Evolutionary conservation across 2,329 filamentous ascomycete species (phyloP), one percentile per base, ranked within the genome.

Genomic region (Fusarium illudens): DNA sequence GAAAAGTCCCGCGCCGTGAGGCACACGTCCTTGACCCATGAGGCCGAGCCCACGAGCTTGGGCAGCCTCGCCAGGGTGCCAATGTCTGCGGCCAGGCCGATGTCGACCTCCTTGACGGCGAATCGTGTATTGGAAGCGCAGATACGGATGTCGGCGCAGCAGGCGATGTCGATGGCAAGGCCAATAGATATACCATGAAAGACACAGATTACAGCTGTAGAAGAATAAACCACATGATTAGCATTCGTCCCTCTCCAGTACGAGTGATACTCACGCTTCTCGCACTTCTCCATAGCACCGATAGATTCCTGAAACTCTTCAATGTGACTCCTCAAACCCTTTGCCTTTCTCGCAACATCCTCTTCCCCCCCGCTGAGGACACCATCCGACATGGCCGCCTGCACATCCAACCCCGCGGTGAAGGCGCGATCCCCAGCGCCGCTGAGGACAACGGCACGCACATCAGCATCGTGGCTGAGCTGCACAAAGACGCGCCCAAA

Each of bases 371-470:
- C 76, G 17, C 75, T 73, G 29, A 87, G 74, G 19, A 87, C 74
- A 1, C 83, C 79, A 32, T 84, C 83, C 71, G 87, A 74, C 12
- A 84, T 84, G 12, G 91, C 90, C 8, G 90, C 89, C 75, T 90
- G 84, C 53, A 97, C 90, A 78, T 98, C 95, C 19, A 98, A 83
- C 0, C 95, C 95, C 0, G 92, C 85, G 3, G 92, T 94, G 82
- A 97, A 98, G 29, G 93, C 94, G 70, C 89, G 87, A 44, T 93
- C 89, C 37, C 95, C 95, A 19, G 91, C 90, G 56, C 92, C 94
- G 25, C 91, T 93, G 71, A 97, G 84, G 65, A 97, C 81, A 59
- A 97, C 86, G 66, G 87, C 89, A 66, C 95, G 92, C 58, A 97
- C 87, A 37, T 90, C 84, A 1, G 90, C 82, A 79, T 94, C 91